Percentiles rank a stretch among this genome's conserved stretches.
Evolutionary conservation across 108 stramenopile species (phyloP).

Genomic region (Skeletonema costatum): DNA sequence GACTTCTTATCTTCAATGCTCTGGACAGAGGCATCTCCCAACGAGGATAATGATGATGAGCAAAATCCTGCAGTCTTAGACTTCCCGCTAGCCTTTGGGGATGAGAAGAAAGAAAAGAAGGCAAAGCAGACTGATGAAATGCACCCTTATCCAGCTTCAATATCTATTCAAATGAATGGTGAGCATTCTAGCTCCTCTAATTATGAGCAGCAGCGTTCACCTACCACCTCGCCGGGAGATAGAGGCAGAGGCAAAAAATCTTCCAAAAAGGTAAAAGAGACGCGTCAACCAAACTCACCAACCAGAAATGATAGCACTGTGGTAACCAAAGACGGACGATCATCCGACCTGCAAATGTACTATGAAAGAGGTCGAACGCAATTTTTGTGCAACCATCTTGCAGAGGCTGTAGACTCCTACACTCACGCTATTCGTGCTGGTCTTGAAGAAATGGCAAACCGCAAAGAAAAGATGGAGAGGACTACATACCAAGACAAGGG

Average conservation of each 20-base stretch:
- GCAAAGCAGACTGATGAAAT: not conserved
- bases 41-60: not conserved
- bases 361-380: conserved; percentile 9
- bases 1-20: not conserved
- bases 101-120: not conserved
- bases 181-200: not conserved
- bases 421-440: conserved; percentile 26
- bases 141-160: conserved; percentile 17
- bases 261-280: conserved; percentile 1
- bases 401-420: conserved; percentile 44
- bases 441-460: conserved; percentile 32
- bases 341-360: conserved; percentile 13
- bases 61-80: not conserved
- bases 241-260: not conserved
- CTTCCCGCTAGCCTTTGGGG: not conserved
- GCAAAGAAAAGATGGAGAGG: not conserved
- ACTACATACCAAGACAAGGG: not conserved
- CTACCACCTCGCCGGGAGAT: conserved; percentile 16
- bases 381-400: conserved; percentile 29
- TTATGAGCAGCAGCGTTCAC: conserved; percentile 16
- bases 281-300: conserved; percentile 31
- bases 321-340: not conserved
- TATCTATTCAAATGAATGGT: conserved; percentile 4
- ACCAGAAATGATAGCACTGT: not conserved
- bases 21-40: not conserved